phyloP scores from a whole-genome alignment of 768 basidiomycete genomes.

The Tricholoma bakamatsutake region DNA sequence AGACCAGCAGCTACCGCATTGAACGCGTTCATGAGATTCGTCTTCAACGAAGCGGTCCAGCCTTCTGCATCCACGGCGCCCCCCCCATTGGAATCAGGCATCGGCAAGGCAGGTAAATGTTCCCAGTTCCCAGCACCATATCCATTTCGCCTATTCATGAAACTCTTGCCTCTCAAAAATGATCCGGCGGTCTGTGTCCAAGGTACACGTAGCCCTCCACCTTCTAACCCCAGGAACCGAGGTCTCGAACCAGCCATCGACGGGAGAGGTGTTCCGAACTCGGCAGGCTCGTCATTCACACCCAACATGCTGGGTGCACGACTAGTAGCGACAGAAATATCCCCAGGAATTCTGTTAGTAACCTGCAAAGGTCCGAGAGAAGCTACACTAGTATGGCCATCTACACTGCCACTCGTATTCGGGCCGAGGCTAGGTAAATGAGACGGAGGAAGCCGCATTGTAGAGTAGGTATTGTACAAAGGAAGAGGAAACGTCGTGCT shows the following conservation, averaged over 20 bases:
- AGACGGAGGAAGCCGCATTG: conserved; percentile 21
- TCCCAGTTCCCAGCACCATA: conserved; percentile 5
- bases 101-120: conserved; percentile 18
- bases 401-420: conserved; percentile 14
- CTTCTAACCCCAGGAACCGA: conserved; percentile 27
- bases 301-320: conserved; percentile 20
- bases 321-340: conserved; percentile 32
- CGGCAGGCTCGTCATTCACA: conserved; percentile 5
- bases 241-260: conserved; percentile 19
- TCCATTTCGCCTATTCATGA: not conserved
- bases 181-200: conserved; percentile 17
- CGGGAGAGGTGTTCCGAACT: conserved; percentile 21
- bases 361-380: conserved; percentile 43
- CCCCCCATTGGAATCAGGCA: conserved; percentile 17
- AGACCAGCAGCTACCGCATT: conserved; percentile 43
- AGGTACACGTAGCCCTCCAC: conserved; percentile 25
- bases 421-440: conserved; percentile 20
- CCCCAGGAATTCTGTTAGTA: conserved; percentile 43
- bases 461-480: conserved; percentile 15
- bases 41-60: conserved; percentile 38
- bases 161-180: not conserved
- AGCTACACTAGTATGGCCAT: conserved; percentile 24
- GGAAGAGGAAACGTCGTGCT: conserved; percentile 18
- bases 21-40: conserved; percentile 42
- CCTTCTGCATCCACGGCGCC: conserved; percentile 18